Conservation (phyloP, 75 land plant species). For the Chamaecyparis obtusa region DNA sequence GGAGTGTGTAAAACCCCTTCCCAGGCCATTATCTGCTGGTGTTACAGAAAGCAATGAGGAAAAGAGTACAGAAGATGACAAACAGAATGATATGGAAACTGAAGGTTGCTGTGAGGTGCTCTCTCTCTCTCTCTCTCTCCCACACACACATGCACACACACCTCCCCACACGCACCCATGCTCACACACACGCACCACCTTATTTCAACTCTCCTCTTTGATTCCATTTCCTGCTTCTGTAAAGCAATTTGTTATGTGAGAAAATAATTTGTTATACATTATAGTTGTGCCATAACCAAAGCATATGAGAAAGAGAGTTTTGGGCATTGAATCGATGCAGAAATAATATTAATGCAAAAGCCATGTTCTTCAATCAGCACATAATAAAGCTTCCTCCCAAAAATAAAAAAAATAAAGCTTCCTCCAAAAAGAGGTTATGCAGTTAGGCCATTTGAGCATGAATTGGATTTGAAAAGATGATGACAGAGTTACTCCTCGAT, state of each 20-base stretch:
- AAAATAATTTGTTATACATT: neutral
- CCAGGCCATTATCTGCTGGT: slow-evolving; percentile 33
- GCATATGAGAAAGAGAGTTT: neutral
- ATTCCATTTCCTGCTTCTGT: neutral
- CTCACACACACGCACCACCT: neutral
- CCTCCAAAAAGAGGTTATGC: neutral
- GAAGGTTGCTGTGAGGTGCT: neutral
- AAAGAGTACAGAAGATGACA: slow-evolving; percentile 20
- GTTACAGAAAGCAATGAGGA: slow-evolving; percentile 27
- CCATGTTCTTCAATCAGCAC: neutral
- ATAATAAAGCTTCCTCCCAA: neutral
- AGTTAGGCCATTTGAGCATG: neutral
- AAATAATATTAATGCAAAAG: neutral
- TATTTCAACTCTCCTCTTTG: neutral
- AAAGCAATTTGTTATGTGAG: neutral
- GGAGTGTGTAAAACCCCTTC: slow-evolving; percentile 28
- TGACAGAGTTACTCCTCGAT: neutral
- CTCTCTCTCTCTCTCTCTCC: neutral
- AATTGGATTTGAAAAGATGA: neutral
- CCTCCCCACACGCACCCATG: neutral
- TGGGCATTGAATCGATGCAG: neutral
- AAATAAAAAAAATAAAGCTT: neutral
- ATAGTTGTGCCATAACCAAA: neutral
- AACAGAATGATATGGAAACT: neutral
- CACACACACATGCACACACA: neutral